These are phyloP conservation scores for Linderniella brevidens DNA, from an alignment of 257 asterid genomes.

Conservation along the genomic window DNA sequence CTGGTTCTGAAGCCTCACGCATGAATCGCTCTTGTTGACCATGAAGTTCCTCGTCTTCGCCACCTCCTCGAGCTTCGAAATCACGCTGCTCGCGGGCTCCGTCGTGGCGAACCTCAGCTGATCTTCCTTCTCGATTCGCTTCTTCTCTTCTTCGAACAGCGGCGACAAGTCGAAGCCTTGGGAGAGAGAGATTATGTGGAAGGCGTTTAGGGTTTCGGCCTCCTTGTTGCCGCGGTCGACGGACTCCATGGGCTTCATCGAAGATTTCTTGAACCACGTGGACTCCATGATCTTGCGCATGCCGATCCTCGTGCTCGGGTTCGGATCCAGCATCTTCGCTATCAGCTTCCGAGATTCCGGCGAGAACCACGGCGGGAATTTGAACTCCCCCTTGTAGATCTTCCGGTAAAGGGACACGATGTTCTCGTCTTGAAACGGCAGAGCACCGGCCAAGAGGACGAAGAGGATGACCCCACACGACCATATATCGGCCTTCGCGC, in stretches of 20 bases:
- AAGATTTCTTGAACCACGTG: conserved; percentile 38
- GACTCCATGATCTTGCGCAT: conserved; percentile 40
- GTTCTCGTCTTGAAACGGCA: conserved; percentile 60
- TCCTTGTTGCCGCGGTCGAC: conserved; percentile 13
- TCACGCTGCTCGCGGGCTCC: conserved; percentile 49
- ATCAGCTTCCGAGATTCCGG: conserved; percentile 33
- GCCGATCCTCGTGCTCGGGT: conserved; percentile 28
- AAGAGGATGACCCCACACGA: conserved; percentile 57
- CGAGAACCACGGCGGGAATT: conserved; percentile 63
- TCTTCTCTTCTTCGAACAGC: conserved; percentile 39
- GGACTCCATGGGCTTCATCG: conserved; percentile 3
- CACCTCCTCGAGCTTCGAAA: conserved; percentile 51
- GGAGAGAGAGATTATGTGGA: conserved; percentile 50
- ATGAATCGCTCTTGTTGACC: conserved; percentile 43
- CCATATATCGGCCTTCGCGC: conserved; percentile 53
- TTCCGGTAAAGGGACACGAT: conserved; percentile 35
- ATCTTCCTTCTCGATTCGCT: conserved; percentile 18
- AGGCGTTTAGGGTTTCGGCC: conserved; percentile 41
- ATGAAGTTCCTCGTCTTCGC: conserved; percentile 44
- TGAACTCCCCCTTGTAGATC: conserved; percentile 46
- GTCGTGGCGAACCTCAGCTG: conserved; percentile 50
- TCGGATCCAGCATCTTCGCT: conserved; percentile 48
- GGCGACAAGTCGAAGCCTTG: conserved; percentile 50
- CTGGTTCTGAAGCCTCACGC: conserved; percentile 41
- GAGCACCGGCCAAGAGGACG: conserved; percentile 39